A percentile compares a stretch with the other conserved stretches of the same genome.
phyloP scores from a whole-genome alignment of 164 flowering plant genomes.

The Stephania yunnanensis region DNA sequence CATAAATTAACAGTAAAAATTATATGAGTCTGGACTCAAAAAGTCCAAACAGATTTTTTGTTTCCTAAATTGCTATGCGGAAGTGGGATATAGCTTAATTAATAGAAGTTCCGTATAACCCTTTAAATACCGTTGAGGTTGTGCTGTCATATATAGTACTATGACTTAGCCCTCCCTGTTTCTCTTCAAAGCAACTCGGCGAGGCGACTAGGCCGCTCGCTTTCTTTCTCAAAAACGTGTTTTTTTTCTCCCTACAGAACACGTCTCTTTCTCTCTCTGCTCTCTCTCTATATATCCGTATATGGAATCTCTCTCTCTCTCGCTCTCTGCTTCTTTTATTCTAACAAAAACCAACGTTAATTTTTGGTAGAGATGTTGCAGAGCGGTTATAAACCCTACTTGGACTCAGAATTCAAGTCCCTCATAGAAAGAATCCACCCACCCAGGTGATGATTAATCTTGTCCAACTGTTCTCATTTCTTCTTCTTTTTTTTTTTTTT shows the following conservation, averaged over 20 bases:
- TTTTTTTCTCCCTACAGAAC: background rate
- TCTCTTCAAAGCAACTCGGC: constrained; percentile 10
- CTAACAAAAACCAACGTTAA: too few relatives aligned
- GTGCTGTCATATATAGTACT: background rate
- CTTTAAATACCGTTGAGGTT: background rate
- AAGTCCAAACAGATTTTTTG: too few relatives aligned
- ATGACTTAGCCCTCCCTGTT: background rate
- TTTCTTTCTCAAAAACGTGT: constrained; percentile 6
- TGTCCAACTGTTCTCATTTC: background rate
- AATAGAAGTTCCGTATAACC: background rate
- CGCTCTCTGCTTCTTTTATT: background rate
- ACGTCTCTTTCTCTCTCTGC: background rate
- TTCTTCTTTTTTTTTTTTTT: too few relatives aligned
- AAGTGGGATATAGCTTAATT: too few relatives aligned
- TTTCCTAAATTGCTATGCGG: too few relatives aligned
- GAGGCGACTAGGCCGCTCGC: constrained; percentile 2
- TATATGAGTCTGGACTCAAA: too few relatives aligned
- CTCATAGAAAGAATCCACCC: constrained; percentile 76
- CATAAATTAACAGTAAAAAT: too few relatives aligned
- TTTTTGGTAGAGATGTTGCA: constrained; percentile 27
- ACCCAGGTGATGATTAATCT: constrained; percentile 42
- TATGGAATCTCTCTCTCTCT: background rate
- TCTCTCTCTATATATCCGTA: background rate
- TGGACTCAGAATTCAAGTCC: constrained; percentile 59
- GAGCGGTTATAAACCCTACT: constrained; percentile 49